phyloP scores from a whole-genome alignment of 257 asterid species.

The Solanum okadae region DNA sequence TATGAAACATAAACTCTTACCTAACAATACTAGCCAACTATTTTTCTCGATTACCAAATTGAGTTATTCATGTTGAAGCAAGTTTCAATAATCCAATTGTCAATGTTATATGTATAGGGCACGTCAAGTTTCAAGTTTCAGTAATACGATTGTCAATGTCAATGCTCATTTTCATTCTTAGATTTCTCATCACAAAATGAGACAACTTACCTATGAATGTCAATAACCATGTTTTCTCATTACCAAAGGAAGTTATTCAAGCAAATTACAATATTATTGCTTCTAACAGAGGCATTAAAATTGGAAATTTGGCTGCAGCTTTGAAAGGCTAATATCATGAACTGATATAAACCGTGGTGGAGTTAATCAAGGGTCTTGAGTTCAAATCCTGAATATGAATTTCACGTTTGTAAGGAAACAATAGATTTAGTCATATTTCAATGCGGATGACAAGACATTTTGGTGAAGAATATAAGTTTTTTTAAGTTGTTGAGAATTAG shows the following conservation, averaged over 20 bases:
- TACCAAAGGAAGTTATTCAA: not conserved
- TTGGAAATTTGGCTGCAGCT: too few relatives aligned
- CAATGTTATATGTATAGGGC: not conserved
- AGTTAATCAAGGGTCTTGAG: too few relatives aligned
- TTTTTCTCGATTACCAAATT: not conserved
- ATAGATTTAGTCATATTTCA: too few relatives aligned
- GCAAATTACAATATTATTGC: not conserved
- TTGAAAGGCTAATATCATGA: too few relatives aligned
- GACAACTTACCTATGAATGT: not conserved
- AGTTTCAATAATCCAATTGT: not conserved
- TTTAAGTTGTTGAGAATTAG: too few relatives aligned
- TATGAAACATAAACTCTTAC: not conserved
- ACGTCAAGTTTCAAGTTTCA: not conserved
- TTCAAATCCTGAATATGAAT: too few relatives aligned
- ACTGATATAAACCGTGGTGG: too few relatives aligned
- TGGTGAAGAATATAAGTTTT: too few relatives aligned
- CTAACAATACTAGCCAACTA: not conserved
- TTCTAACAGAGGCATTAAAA: too few relatives aligned
- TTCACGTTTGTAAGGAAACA: too few relatives aligned
- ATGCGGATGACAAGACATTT: too few relatives aligned
- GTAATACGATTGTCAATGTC: not conserved
- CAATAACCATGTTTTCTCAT: not conserved
- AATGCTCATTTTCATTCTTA: not conserved
- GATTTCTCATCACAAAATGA: not conserved
- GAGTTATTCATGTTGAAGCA: not conserved